Percentiles rank a stretch among this genome's conserved stretches.
These are phyloP conservation scores for Apiotrichum sp. DNA, from an alignment of 1,284 basidiomycete genomes.

Conservation along the genomic window DNA sequence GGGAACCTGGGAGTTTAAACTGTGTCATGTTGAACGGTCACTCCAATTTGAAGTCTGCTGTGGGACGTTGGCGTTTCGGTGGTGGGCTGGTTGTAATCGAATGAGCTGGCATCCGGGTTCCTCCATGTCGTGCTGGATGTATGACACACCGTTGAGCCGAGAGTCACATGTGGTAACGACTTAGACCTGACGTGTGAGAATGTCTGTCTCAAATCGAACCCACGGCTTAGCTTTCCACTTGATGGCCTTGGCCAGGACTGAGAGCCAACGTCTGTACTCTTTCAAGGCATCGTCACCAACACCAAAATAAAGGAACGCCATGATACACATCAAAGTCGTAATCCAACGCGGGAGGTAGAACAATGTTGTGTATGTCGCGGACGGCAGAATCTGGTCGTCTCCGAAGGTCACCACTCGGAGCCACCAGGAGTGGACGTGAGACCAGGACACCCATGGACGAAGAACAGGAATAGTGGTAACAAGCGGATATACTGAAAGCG, in stretches of 20 bases:
- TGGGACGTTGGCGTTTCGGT: too few relatives aligned
- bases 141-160: neutral
- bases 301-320: slow-evolving; percentile 48
- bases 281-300: slow-evolving; percentile 39
- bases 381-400: neutral
- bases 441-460: slow-evolving; percentile 37
- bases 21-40: neutral
- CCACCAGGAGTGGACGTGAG: slow-evolving; percentile 35
- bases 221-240: too few relatives aligned
- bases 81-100: too few relatives aligned
- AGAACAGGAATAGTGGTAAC: slow-evolving; percentile 11
- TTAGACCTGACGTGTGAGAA: too few relatives aligned
- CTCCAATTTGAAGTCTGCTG: neutral
- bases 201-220: too few relatives aligned
- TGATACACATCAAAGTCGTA: slow-evolving; percentile 26
- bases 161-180: neutral
- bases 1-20: too few relatives aligned
- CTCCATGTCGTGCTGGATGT: neutral
- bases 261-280: slow-evolving; percentile 28
- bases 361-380: neutral
- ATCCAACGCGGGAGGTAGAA: slow-evolving; percentile 19
- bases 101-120: too few relatives aligned
- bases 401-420: slow-evolving; percentile 17
- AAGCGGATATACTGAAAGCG: slow-evolving; percentile 18
- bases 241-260: too few relatives aligned